Conservation (phyloP, 202 grass and related monocot species). For the Digitaria exilis region DNA sequence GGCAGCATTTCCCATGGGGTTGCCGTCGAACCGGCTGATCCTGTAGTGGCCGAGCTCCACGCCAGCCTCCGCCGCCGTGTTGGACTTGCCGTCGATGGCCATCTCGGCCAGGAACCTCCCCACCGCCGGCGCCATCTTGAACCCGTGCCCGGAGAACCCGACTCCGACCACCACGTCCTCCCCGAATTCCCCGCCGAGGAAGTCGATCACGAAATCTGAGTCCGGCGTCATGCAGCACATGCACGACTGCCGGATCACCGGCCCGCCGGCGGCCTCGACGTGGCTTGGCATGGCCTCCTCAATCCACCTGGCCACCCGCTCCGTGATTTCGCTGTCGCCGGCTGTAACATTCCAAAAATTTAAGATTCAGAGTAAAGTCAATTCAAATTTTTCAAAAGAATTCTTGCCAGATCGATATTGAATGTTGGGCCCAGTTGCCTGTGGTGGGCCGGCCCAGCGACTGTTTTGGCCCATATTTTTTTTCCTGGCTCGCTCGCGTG, state of each 20-base stretch:
- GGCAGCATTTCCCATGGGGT: constrained; percentile 37
- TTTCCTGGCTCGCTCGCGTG: too few relatives aligned
- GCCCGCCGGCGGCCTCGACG: constrained; percentile 36
- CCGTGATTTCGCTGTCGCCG: background rate
- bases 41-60: constrained; percentile 53
- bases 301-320: constrained; percentile 48
- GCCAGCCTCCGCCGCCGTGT: constrained; percentile 19
- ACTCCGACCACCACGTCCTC: too few relatives aligned
- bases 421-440: too few relatives aligned
- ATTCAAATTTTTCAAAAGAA: too few relatives aligned
- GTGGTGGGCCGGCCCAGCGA: too few relatives aligned
- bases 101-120: too few relatives aligned
- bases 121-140: too few relatives aligned
- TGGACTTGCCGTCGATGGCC: constrained; percentile 38
- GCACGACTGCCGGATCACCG: constrained; percentile 51
- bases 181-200: constrained; percentile 55
- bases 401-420: too few relatives aligned
- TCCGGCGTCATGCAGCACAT: constrained; percentile 80
- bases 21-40: constrained; percentile 46
- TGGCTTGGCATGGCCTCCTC: constrained; percentile 38
- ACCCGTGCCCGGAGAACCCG: too few relatives aligned
- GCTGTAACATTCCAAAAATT: too few relatives aligned
- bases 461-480: too few relatives aligned
- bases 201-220: constrained; percentile 62
- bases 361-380: too few relatives aligned